phyloP scores from a whole-genome alignment of 1,284 basidiomycete species.

The Tausonia pullulans region DNA sequence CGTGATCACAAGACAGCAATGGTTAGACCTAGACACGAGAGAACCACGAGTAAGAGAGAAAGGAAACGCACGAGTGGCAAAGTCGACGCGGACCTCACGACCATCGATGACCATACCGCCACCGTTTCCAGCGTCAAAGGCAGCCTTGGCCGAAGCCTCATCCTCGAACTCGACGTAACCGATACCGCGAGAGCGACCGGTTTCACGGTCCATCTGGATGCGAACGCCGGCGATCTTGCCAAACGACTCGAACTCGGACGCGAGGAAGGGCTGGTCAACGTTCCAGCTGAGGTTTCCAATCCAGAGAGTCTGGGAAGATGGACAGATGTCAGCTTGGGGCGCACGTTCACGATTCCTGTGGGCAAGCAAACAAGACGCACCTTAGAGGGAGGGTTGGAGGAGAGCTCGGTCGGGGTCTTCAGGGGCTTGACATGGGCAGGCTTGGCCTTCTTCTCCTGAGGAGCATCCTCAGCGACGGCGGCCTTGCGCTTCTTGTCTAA shows the following conservation, averaged over 20 bases:
- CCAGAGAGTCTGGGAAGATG: background rate
- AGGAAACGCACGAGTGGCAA: slow-evolving; percentile 40
- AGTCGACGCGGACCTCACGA: slow-evolving; percentile 76
- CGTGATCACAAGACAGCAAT: too few relatives aligned
- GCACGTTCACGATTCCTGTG: too few relatives aligned
- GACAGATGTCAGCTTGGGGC: too few relatives aligned
- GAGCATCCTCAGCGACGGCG: too few relatives aligned
- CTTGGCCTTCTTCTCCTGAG: slow-evolving; percentile 62
- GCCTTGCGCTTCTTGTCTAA: too few relatives aligned
- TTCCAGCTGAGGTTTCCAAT: slow-evolving; percentile 94
- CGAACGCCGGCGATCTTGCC: slow-evolving; percentile 79
- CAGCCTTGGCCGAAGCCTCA: slow-evolving; percentile 57
- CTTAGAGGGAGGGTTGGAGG: slow-evolving; percentile 44
- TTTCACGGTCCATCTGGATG: slow-evolving; percentile 83
- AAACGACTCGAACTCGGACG: slow-evolving; percentile 76
- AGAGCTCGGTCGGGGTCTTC: slow-evolving; percentile 34
- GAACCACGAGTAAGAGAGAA: background rate
- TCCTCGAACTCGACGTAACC: slow-evolving; percentile 82
- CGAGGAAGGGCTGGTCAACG: slow-evolving; percentile 92
- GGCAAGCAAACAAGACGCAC: background rate
- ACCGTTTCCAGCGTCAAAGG: slow-evolving; percentile 58
- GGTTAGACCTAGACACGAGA: too few relatives aligned
- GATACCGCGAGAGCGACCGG: slow-evolving; percentile 79
- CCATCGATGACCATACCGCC: slow-evolving; percentile 66
- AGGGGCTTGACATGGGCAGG: slow-evolving; percentile 33